Conservation (phyloP, 257 asterid genomes). For the Penstemon newberryi region DNA sequence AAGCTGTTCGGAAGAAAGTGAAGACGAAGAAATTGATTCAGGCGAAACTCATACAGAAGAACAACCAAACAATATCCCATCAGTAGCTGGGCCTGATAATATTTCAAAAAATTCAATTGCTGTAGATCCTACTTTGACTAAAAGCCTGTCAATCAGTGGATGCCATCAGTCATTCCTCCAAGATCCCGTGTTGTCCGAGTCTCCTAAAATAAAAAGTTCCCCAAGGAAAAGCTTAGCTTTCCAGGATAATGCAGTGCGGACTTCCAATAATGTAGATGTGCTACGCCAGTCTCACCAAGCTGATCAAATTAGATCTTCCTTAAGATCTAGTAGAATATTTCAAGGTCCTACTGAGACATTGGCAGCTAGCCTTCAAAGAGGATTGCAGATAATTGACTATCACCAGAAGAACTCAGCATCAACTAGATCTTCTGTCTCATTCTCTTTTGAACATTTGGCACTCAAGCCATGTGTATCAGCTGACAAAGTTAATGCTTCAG, state of each 20-base stretch:
- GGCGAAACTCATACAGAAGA: slow-evolving; percentile 34
- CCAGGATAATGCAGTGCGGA: slow-evolving; percentile 41
- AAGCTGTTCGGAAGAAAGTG: slow-evolving; percentile 89
- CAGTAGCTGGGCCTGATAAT: slow-evolving; percentile 27
- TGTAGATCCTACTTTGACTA: slow-evolving; percentile 37
- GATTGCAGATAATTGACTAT: slow-evolving; percentile 76
- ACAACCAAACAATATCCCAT: slow-evolving; percentile 14
- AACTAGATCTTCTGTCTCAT: slow-evolving; percentile 74
- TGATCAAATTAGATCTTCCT: slow-evolving; percentile 53
- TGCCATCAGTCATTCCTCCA: slow-evolving; percentile 49
- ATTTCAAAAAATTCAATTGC: slow-evolving; percentile 27
- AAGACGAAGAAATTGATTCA: slow-evolving; percentile 61
- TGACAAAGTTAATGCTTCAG: slow-evolving; percentile 55
- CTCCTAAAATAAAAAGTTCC: slow-evolving; percentile 68
- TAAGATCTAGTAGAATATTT: slow-evolving; percentile 75
- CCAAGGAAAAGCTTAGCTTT: slow-evolving; percentile 62
- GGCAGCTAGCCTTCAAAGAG: slow-evolving; percentile 91
- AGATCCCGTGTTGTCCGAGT: slow-evolving; percentile 78
- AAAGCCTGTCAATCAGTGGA: slow-evolving; percentile 47
- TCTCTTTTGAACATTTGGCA: slow-evolving; percentile 89
- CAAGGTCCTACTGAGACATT: slow-evolving; percentile 77
- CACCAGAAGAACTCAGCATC: slow-evolving; percentile 74
- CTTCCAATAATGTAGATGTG: slow-evolving; percentile 39
- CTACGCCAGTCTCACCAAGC: slow-evolving; percentile 43
- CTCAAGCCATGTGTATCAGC: slow-evolving; percentile 53